Conservation (phyloP, 1,284 basidiomycete species). For the Apiotrichum veenhuisii region DNA sequence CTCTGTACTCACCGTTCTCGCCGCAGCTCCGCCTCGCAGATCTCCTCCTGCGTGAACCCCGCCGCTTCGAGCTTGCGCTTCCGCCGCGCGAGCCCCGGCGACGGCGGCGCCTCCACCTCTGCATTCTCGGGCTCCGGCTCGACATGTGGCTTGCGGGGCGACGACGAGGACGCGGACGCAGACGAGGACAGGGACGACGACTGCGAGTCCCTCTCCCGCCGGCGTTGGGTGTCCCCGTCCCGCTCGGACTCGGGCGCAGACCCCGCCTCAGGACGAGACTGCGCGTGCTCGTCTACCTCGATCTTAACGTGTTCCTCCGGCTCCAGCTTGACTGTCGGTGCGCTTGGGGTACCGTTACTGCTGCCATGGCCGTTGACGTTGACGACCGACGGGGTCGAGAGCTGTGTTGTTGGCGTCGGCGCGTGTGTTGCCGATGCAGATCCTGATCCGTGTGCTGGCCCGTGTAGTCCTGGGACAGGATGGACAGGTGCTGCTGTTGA, state of each 20-base stretch:
- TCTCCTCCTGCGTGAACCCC: slow-evolving; percentile 8
- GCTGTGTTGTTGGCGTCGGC: background rate
- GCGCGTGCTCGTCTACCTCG: background rate
- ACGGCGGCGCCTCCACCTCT: background rate
- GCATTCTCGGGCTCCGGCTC: too few relatives aligned
- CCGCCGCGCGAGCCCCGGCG: background rate
- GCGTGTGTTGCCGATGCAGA: background rate
- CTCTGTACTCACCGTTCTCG: slow-evolving; percentile 14
- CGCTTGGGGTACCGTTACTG: background rate
- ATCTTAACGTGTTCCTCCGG: background rate
- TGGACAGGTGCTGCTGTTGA: background rate
- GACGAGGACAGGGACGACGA: too few relatives aligned
- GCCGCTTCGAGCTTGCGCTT: slow-evolving; percentile 12
- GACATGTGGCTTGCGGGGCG: too few relatives aligned
- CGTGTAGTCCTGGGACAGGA: background rate
- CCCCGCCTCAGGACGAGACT: too few relatives aligned
- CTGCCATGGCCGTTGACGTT: background rate
- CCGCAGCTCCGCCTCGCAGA: slow-evolving; percentile 13
- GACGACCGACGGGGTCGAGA: background rate
- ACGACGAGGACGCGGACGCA: too few relatives aligned
- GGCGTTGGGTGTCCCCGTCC: background rate
- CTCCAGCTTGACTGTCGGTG: background rate
- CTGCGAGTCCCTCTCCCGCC: too few relatives aligned
- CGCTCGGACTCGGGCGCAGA: background rate
- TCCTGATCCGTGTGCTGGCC: too few relatives aligned